Conservation (phyloP, 768 basidiomycete genomes). For the Russula griseocarnosa region DNA sequence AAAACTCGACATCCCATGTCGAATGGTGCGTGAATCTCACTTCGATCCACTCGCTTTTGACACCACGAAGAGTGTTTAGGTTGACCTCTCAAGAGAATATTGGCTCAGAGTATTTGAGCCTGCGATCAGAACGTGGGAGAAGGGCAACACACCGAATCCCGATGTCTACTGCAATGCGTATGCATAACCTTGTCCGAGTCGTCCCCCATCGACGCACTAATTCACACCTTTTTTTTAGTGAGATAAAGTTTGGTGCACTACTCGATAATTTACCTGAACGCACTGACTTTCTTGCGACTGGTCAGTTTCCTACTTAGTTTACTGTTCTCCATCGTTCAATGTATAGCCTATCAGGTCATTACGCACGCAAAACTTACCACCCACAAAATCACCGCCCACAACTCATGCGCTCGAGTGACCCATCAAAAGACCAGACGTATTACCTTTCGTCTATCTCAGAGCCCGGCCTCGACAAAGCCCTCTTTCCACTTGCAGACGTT, state of each 20-base stretch:
- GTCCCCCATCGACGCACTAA: background rate
- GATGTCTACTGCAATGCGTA: slow-evolving; percentile 91
- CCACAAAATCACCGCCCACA: slow-evolving; percentile 33
- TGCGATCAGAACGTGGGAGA: slow-evolving; percentile 69
- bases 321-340: background rate
- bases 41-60: background rate
- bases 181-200: slow-evolving; percentile 16
- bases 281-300: slow-evolving; percentile 74
- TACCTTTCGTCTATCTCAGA: slow-evolving; percentile 81
- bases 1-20: slow-evolving; percentile 65
- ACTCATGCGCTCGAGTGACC: slow-evolving; percentile 48
- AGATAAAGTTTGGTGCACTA: slow-evolving; percentile 88
- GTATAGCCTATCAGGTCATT: slow-evolving; percentile 60
- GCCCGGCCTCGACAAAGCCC: slow-evolving; percentile 53
- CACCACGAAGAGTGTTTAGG: slow-evolving; percentile 39
- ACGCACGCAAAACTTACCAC: slow-evolving; percentile 62
- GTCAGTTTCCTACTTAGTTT: slow-evolving; percentile 37
- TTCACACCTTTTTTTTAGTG: slow-evolving; percentile 41
- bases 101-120: slow-evolving; percentile 92
- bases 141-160: slow-evolving; percentile 84
- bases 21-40: slow-evolving; percentile 49
- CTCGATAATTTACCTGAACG: slow-evolving; percentile 53
- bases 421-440: slow-evolving; percentile 85
- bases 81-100: slow-evolving; percentile 87
- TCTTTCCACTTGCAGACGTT: slow-evolving; percentile 72